phyloP scores from a whole-genome alignment of 495 filamentous ascomycete species.

The Penicillium taxi region DNA sequence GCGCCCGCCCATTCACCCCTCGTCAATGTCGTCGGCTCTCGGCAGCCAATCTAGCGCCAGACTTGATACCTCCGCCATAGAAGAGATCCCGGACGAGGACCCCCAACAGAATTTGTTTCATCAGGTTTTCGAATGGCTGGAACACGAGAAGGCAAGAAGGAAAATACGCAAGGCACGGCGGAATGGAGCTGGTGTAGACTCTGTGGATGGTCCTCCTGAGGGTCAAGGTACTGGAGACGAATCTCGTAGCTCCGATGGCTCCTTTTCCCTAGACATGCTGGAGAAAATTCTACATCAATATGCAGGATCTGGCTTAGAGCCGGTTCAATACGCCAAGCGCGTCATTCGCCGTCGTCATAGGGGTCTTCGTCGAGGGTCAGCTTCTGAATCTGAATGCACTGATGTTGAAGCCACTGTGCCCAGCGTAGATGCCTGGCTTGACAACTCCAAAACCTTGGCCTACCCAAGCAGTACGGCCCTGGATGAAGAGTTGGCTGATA shows the following conservation, averaged over 20 bases:
- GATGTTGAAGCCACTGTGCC: conserved; percentile 67
- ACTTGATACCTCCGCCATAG: conserved; percentile 14
- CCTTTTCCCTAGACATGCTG: conserved; percentile 57
- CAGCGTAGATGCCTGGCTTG: conserved; percentile 67
- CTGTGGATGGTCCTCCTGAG: conserved; percentile 16
- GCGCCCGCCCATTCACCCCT: conserved; percentile 18
- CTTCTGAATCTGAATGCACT: conserved; percentile 75
- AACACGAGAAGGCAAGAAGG: conserved; percentile 63
- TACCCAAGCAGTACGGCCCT: conserved; percentile 56
- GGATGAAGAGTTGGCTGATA: conserved; percentile 32
- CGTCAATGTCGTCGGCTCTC: conserved; percentile 22
- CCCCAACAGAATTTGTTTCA: conserved; percentile 45
- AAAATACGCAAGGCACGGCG: conserved; percentile 37
- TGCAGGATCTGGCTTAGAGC: conserved; percentile 31
- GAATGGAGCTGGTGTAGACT: conserved; percentile 20
- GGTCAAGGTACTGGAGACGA: conserved; percentile 20
- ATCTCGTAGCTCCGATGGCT: conserved; percentile 45
- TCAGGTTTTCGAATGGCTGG: conserved; percentile 73
- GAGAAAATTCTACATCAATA: conserved; percentile 61
- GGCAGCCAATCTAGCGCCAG: conserved; percentile 20
- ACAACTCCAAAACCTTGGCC: conserved; percentile 80
- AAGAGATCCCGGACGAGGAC: conserved; percentile 28
- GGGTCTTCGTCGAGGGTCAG: conserved; percentile 33
- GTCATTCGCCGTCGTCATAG: conserved; percentile 24
- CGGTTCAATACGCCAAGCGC: conserved; percentile 29